Base-by-base conservation (phyloP, 2,329 filamentous ascomycete species). In the Fusarium veterinarium region DNA sequence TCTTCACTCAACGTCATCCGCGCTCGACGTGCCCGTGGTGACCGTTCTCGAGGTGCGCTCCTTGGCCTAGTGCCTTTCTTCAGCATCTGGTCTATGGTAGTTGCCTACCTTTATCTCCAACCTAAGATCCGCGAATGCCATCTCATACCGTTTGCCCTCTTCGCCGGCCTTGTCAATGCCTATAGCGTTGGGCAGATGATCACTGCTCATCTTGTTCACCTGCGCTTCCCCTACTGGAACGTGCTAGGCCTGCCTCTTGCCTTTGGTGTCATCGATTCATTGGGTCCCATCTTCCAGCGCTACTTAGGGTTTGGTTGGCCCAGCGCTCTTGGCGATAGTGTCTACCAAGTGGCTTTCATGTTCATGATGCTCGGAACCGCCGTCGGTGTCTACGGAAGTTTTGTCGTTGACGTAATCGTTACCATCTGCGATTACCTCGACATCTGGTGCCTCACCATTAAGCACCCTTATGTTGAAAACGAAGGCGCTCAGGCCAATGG, bases 381-480 rank as follows among this genome's bases (percentile, higher is more conserved):
- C 0, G 81, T 97, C 52, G 96, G 96, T 38, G 91, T 98, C n/a
- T 98, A 99, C 83, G 95, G 94, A 67, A 97, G 95, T 81, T 99
- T 99, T 81, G 94, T 98, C 63, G 93, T 97, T 37, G 96, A 98
- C 80, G 95, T 98, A 63, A 98, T 99, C 75, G 94, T 96, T 67
- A 97, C 94, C 35, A 98, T 99, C 76, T 99, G 96, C 84, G 96
- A 99, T 81, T 97, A 97, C 81, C 87, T 98, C 69, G 96, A 99
- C 80, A 99, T 99, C 75, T 98, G 95, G 94, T 99, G 96, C 80
- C 86, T 99, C 80, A 97, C 93, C 3, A 99, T 99, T 84, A 99
- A 99, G 88, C 91, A 98, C 77, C 90, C 89, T 28, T 86, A 88
- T 72, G 84, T 86, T 30, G 87, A 89, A 76, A 82, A 75, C 19